Evolutionary conservation across 495 filamentous ascomycete genomes (phyloP).

Genomic region (Penicillium egyptiacum): DNA sequence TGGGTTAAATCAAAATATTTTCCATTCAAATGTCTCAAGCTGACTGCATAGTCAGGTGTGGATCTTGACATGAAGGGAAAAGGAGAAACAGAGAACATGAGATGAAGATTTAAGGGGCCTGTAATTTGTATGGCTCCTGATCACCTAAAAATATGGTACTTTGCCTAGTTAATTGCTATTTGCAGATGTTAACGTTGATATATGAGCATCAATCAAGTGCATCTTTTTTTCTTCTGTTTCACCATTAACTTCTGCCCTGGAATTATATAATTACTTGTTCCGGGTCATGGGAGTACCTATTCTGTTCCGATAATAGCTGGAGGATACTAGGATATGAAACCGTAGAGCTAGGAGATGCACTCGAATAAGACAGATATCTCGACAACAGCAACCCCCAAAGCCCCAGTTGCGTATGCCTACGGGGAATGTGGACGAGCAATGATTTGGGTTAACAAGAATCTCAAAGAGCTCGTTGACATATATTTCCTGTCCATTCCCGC

Average conservation of each 20-base stretch:
- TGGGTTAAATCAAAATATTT: not conserved
- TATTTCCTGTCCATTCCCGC: not conserved
- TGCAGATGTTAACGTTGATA: not conserved
- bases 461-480: not conserved
- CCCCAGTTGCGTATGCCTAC: not conserved
- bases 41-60: not conserved
- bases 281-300: not conserved
- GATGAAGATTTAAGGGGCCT: not conserved
- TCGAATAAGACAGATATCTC: not conserved
- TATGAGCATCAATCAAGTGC: not conserved
- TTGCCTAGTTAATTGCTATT: not conserved
- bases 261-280: too few relatives aligned
- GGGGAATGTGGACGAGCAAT: not conserved
- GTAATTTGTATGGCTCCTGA: not conserved
- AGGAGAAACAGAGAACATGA: not conserved
- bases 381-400: not conserved
- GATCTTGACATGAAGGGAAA: not conserved
- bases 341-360: not conserved
- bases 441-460: not conserved
- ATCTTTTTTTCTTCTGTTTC: too few relatives aligned
- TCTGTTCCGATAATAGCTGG: not conserved
- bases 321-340: not conserved
- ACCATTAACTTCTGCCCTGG: too few relatives aligned
- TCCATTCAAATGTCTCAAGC: not conserved
- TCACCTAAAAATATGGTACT: not conserved